Evolutionary conservation across 2,329 filamentous ascomycete genomes (phyloP).

Genomic region (Cladosporium colombiae): DNA sequence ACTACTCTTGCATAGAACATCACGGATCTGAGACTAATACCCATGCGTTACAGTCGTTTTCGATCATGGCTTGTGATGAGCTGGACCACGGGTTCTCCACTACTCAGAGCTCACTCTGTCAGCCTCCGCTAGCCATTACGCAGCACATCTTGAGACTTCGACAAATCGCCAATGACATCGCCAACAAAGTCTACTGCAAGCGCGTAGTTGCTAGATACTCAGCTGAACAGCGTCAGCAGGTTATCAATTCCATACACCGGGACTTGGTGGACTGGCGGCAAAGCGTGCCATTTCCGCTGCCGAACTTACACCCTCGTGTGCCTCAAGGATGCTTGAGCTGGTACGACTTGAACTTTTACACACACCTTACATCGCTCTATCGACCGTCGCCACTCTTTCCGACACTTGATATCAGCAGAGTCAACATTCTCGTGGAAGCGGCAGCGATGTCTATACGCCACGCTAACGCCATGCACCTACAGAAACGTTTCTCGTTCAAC

Average conservation of each 20-base stretch:
- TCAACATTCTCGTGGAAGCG: conserved; percentile 44
- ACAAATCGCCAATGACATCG: conserved; percentile 46
- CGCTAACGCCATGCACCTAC: conserved; percentile 40
- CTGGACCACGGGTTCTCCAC: not conserved
- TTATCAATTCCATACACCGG: conserved; percentile 41
- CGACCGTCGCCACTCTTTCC: conserved; percentile 48
- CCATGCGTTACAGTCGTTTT: not conserved
- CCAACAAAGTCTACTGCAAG: conserved; percentile 39
- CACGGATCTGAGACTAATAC: not conserved
- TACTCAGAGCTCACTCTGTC: conserved; percentile 2
- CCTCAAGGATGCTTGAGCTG: conserved; percentile 48
- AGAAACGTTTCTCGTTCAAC: conserved; percentile 46
- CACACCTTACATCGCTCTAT: conserved; percentile 49
- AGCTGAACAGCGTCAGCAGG: conserved; percentile 21
- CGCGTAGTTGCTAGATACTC: conserved; percentile 23
- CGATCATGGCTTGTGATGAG: conserved; percentile 1
- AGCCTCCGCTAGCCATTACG: conserved; percentile 34
- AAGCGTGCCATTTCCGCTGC: conserved; percentile 34
- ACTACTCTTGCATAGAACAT: not conserved
- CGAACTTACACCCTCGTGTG: conserved; percentile 31
- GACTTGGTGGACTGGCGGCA: conserved; percentile 48
- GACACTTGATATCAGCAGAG: conserved; percentile 37
- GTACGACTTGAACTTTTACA: conserved; percentile 54
- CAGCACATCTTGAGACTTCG: conserved; percentile 47
- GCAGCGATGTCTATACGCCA: conserved; percentile 26